phyloP scores from a whole-genome alignment of 163 green algal genomes.

The Chlorella variabilis region DNA sequence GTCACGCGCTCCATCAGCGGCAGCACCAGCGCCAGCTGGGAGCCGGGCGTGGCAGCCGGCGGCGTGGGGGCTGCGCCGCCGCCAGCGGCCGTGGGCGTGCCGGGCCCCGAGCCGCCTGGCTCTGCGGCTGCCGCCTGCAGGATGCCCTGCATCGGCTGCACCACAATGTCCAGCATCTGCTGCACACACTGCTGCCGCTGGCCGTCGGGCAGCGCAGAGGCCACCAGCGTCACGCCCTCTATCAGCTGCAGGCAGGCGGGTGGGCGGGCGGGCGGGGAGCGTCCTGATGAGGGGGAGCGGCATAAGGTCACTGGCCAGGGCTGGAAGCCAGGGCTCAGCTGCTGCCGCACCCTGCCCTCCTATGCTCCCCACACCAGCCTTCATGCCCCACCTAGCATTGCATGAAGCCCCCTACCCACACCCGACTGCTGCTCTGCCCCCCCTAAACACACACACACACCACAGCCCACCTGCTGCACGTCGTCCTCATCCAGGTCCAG shows the following conservation, averaged over 20 bases:
- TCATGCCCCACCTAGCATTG: too few species aligned
- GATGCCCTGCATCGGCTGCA: slow-evolving; percentile 59
- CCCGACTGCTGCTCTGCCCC: too few species aligned
- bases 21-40: slow-evolving; percentile 47
- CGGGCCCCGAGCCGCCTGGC: neutral
- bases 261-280: slow-evolving; percentile 22
- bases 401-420: neutral
- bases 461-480: slow-evolving; percentile 59
- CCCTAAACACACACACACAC: neutral
- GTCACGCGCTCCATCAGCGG: slow-evolving; percentile 74
- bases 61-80: neutral
- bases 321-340: too few species aligned
- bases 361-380: too few species aligned
- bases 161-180: slow-evolving; percentile 61
- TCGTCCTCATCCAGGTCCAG: slow-evolving; percentile 59
- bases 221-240: slow-evolving; percentile 55
- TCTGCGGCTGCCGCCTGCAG: slow-evolving; percentile 13
- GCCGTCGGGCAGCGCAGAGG: slow-evolving; percentile 44
- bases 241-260: slow-evolving; percentile 55
- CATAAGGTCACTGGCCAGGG: neutral
- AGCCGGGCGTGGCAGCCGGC: neutral
- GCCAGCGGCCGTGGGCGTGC: slow-evolving; percentile 20
- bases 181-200: slow-evolving; percentile 42
- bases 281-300: neutral
- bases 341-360: too few species aligned